phyloP scores from a whole-genome alignment of 176 grass and related monocot species.

The Ensete glaucum region DNA sequence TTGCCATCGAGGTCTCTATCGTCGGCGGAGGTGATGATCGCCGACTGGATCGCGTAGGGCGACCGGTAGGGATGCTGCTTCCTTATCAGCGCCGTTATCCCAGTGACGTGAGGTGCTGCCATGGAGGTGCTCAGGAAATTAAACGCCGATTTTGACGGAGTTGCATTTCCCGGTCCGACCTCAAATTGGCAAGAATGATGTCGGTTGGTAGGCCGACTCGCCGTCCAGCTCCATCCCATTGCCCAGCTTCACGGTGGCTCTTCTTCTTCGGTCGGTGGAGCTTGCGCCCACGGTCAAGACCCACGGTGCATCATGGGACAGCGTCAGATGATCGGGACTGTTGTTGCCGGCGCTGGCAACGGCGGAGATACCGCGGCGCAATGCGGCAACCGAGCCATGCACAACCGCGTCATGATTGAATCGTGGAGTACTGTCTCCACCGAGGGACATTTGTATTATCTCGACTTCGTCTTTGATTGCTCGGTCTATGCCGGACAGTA shows the following conservation, averaged over 20 bases:
- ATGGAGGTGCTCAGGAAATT: constrained; percentile 52
- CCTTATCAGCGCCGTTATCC: constrained; percentile 35
- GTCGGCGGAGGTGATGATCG: constrained; percentile 52
- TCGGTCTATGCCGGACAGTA: constrained; percentile 43
- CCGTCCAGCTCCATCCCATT: neutral
- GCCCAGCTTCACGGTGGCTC: neutral
- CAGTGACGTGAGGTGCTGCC: constrained; percentile 51
- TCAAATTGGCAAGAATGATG: constrained; percentile 13
- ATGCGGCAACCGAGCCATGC: neutral
- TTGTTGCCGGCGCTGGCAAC: neutral
- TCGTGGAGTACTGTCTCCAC: no score
- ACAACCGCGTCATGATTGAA: constrained; percentile 19
- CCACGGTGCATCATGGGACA: neutral
- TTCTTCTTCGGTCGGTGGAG: constrained; percentile 4
- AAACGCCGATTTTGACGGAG: constrained; percentile 5
- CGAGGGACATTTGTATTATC: constrained; percentile 28
- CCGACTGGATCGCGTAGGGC: constrained; percentile 39
- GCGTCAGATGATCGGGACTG: neutral
- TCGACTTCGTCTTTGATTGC: constrained; percentile 42
- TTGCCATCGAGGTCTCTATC: constrained; percentile 19
- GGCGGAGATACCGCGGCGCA: neutral
- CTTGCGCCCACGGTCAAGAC: neutral
- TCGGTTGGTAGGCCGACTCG: constrained; percentile 1
- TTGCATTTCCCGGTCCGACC: constrained; percentile 5
- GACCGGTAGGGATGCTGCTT: constrained; percentile 47